phyloP scores from a whole-genome alignment of 768 basidiomycete genomes.

The Austroboletus festivus region DNA sequence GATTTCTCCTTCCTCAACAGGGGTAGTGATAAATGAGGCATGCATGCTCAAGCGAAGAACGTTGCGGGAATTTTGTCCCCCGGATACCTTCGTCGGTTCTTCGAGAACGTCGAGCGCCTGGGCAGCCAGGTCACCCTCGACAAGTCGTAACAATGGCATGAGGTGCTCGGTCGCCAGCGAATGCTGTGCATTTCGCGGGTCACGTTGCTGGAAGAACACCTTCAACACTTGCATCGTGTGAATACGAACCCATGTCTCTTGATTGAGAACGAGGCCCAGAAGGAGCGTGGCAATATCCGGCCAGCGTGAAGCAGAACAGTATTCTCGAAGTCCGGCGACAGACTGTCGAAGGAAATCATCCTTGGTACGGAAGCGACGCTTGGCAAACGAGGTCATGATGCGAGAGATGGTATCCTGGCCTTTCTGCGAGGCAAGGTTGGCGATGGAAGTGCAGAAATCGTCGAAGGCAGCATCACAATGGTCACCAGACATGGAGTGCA shows the following conservation, averaged over 20 bases:
- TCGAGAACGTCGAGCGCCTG: conserved; percentile 93
- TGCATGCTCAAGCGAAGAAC: conserved; percentile 94
- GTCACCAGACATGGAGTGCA: conserved; percentile 73
- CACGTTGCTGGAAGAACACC: conserved; percentile 81
- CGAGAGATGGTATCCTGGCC: conserved; percentile 76
- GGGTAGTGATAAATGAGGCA: conserved; percentile 40
- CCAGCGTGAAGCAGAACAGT: conserved; percentile 74
- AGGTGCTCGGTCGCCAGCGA: conserved; percentile 81
- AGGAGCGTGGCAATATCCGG: conserved; percentile 80
- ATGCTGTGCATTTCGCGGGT: conserved; percentile 70
- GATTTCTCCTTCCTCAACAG: conserved; percentile 61
- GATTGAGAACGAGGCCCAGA: conserved; percentile 83
- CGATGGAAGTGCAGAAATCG: conserved; percentile 71
- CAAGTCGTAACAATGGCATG: conserved; percentile 83
- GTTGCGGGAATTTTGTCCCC: conserved; percentile 75
- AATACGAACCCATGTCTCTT: conserved; percentile 74
- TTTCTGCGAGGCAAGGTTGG: conserved; percentile 66
- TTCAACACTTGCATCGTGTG: conserved; percentile 88
- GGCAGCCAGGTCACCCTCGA: conserved; percentile 82
- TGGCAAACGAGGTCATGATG: conserved; percentile 87
- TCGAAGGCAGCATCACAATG: conserved; percentile 55
- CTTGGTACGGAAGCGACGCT: conserved; percentile 82
- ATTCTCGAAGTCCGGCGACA: conserved; percentile 78
- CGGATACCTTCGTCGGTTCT: conserved; percentile 78
- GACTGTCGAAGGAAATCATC: conserved; percentile 94